Base-by-base conservation (phyloP, 768 basidiomycete species). In the Exsudoporus frostii region DNA sequence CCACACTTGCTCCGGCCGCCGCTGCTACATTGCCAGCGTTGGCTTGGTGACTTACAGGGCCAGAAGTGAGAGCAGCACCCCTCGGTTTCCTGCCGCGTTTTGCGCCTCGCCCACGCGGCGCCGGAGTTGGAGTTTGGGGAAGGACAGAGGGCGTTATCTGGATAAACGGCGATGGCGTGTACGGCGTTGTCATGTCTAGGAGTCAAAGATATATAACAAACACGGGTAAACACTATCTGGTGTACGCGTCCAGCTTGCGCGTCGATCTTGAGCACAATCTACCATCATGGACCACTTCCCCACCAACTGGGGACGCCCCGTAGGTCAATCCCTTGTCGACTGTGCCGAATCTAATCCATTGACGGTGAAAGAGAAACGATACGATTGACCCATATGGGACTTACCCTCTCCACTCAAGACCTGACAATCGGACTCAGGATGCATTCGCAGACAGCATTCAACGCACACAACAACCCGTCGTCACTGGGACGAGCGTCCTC, bases 401-500 rank as follows among this genome's bases (percentile, higher is more conserved):
- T 7, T 88, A 84, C 66, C 91, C 91, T 27, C 74, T 92, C 54
- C 79, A 83, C 64, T 79, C 80, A 53, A 78, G 84, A 39, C 79
- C 83, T 22, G 62, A 74, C 56, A 75, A 81, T 57, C 68, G 53
- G 39, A 63, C 75, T 38, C 66, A 77, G 55, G 84, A 90, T 70
- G 64, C 75, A 2, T 89, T 88, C 56, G 69, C 81, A 3, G 80
- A 80, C 5, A 80, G 83, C 36, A 80, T 92, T 0, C 85, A 93
- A 64, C 87, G 74, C 57, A 98, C 94, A 27, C 92, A 92, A 65
- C 89, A 94, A 63, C 97, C 97, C 10, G 86, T 98, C 55, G 92
- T 98, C 9, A 98, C 96, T 0, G 97, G 96, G 53, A 95, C 96
- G n/a, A 91, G 88, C 51, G 93, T 99, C 6, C 80, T 99, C 32